A percentile compares a stretch with the other conserved stretches of the same genome.
phyloP scores from a whole-genome alignment of 345 rosid species.

The Populus deltoides region DNA sequence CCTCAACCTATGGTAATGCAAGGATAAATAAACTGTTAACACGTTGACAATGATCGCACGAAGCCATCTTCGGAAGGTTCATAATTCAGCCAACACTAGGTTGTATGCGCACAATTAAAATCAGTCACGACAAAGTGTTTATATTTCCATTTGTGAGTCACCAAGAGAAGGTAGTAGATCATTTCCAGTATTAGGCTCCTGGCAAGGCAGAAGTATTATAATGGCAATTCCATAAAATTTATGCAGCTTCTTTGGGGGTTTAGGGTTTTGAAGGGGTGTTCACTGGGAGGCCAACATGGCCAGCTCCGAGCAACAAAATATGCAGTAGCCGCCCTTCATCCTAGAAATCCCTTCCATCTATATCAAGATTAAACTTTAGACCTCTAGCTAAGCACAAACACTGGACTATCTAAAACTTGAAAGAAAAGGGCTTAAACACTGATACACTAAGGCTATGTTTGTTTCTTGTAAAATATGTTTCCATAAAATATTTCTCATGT shows the following conservation, averaged over 20 bases:
- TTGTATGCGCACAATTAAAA: not conserved
- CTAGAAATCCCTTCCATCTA: not conserved
- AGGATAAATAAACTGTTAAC: not conserved
- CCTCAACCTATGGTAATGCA: slow-evolving; percentile 45
- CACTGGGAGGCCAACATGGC: not conserved
- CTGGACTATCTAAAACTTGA: not conserved
- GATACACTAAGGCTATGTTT: too few species aligned
- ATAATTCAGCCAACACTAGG: not conserved
- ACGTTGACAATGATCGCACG: not conserved
- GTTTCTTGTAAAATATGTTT: too few species aligned
- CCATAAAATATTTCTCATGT: too few species aligned
- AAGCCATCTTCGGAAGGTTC: not conserved
- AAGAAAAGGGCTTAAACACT: not conserved
- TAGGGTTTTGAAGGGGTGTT: not conserved
- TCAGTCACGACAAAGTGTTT: not conserved
- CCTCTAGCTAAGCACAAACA: not conserved
- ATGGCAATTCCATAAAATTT: not conserved
- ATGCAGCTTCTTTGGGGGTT: not conserved
- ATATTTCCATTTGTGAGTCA: not conserved
- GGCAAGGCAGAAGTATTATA: not conserved
- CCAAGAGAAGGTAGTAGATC: not conserved
- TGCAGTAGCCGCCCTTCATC: not conserved
- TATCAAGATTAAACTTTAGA: not conserved
- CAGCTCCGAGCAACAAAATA: not conserved
- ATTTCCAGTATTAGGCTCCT: not conserved